Evolutionary conservation across 495 filamentous ascomycete species (phyloP), one percentile per base, ranked within the genome.

Genomic region (Articulospora tetracladia): DNA sequence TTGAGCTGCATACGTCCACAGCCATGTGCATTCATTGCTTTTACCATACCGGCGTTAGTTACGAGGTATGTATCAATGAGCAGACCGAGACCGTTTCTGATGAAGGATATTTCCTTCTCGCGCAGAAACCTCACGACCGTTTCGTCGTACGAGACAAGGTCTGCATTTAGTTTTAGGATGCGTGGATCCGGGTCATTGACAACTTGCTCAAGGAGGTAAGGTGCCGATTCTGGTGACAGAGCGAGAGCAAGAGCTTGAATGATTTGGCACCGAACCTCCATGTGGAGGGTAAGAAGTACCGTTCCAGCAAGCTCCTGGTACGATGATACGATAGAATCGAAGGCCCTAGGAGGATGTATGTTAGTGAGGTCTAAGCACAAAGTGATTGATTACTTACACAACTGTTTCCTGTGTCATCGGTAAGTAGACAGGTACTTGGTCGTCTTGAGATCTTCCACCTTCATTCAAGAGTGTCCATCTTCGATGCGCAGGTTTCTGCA

Each of bases 401-500:
- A 90, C 91, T 0, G 90, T 94, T 61, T 96, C 89, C 39, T 83
- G 77, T 62, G 92, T 97, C 74, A 99, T 88, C 0, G 95, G 94
- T 20, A 98, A 81, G 69, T 95, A 92, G 13, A 93, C 84, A 24
- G 89, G 83, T 28, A 73, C 74, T 47, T 66, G 57, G 26, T 70
- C 70, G 59, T 68, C 65, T 46, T 64, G 57, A 13, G 25, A 15
- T 24, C 39, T 63, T 57, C 55, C 53, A 48, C 47, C 24, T 59
- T 84, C 82, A 59, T 86, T 90, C 61, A 92, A 80, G 36, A 93
- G 72, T 26, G 94, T 96, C 91, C 93, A 97, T 54, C 92, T 83
- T 53, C 89, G 86, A 54, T 76, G 78, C 61, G 77, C 73, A 39
- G 77, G 73, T 64, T 73, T 79, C 22, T 76, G 74, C 53, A 79